Conservation (phyloP, 1,139 yeast genomes). For the Taiozyma sp. region DNA sequence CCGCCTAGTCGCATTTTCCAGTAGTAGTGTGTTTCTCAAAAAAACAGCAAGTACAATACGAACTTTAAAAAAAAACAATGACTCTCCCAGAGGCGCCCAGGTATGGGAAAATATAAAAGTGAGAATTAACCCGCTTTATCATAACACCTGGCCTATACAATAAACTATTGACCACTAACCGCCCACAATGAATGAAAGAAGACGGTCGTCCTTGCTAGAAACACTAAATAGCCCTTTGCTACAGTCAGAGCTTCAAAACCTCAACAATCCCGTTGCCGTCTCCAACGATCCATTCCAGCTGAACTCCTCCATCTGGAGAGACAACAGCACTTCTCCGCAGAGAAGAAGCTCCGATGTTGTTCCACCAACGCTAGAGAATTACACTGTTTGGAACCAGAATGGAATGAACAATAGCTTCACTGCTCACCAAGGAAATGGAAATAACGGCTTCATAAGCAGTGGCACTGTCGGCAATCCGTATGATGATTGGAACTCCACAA, state of each 20-base stretch:
- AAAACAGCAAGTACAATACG: neutral
- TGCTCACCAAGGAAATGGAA: neutral
- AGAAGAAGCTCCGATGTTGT: conserved; percentile 7
- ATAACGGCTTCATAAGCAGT: conserved; percentile 1
- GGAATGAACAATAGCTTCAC: conserved; percentile 1
- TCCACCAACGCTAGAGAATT: conserved; percentile 3
- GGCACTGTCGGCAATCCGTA: conserved; percentile 2
- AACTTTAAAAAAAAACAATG: neutral
- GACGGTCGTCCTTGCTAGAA: conserved; percentile 11
- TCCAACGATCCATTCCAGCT: conserved; percentile 14
- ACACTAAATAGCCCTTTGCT: conserved; percentile 10
- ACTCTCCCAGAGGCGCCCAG: neutral
- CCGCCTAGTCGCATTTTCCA: neutral
- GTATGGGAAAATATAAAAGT: neutral
- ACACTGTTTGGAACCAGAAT: conserved; percentile 6
- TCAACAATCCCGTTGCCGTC: neutral
- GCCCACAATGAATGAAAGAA: conserved; percentile 1
- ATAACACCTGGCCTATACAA: neutral
- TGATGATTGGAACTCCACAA: conserved; percentile 6
- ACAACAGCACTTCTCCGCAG: conserved; percentile 3
- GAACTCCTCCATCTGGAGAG: conserved; percentile 15
- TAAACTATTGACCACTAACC: too few species aligned
- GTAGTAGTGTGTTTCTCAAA: neutral
- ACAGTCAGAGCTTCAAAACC: conserved; percentile 1
- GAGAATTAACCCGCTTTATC: neutral